Conservation (phyloP, 305 asterid species). For the Nicotiana rustica region DNA sequence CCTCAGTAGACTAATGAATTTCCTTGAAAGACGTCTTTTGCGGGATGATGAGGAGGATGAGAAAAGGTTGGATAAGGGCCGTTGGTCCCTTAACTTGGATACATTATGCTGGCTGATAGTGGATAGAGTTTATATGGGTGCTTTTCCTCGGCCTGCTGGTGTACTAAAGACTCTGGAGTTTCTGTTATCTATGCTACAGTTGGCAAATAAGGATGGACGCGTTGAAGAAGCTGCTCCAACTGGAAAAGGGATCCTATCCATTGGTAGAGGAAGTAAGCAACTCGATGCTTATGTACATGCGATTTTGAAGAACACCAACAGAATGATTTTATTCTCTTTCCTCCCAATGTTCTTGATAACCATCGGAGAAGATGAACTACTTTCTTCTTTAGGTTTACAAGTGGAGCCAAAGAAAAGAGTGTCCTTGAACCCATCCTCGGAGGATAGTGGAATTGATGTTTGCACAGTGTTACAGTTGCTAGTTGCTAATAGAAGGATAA, state of each 20-base stretch:
- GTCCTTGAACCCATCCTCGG: constrained; percentile 52
- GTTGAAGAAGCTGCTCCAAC: constrained; percentile 88
- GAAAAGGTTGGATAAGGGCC: constrained; percentile 86
- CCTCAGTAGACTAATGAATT: constrained; percentile 94
- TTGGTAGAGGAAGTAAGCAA: constrained; percentile 96
- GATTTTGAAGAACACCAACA: constrained; percentile 82
- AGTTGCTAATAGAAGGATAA: constrained; percentile 88
- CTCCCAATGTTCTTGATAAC: constrained; percentile 84
- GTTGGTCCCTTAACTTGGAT: constrained; percentile 88
- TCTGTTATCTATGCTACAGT: constrained; percentile 93
- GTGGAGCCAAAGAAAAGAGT: constrained; percentile 72
- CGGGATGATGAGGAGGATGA: constrained; percentile 97
- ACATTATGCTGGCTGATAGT: constrained; percentile 92
- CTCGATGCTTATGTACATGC: constrained; percentile 85
- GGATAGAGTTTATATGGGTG: constrained; percentile 98
- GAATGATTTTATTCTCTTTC: constrained; percentile 88
- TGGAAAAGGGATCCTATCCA: constrained; percentile 88
- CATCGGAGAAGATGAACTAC: constrained; percentile 93
- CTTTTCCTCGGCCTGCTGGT: constrained; percentile 91
- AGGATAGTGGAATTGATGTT: constrained; percentile 80
- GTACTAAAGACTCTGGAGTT: constrained; percentile 93
- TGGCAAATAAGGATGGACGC: constrained; percentile 98
- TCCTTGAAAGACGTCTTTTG: constrained; percentile 92
- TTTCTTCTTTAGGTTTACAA: constrained; percentile 82
- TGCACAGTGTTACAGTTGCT: constrained; percentile 82